Percentiles rank a stretch among this genome's conserved stretches.
These are phyloP conservation scores for Leccinum longicurvipes DNA, from an alignment of 768 basidiomycete species.

Conservation along the genomic window DNA sequence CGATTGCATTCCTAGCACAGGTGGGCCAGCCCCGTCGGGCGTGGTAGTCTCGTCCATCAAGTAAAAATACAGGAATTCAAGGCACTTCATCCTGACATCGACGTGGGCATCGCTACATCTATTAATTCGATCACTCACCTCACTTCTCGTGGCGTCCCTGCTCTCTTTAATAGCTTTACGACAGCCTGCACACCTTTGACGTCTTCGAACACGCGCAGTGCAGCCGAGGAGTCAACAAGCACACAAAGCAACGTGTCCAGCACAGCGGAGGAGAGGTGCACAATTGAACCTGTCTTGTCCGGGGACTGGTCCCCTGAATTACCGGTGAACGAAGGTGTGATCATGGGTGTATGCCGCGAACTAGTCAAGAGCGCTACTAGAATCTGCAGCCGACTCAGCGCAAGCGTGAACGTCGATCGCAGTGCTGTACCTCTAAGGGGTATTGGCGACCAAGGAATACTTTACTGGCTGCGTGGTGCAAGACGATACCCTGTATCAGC, in stretches of 20 bases:
- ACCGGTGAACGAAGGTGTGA: conserved; percentile 15
- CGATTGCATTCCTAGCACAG: conserved; percentile 25
- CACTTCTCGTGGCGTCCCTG: conserved; percentile 82
- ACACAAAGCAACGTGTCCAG: conserved; percentile 85
- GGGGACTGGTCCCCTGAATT: conserved; percentile 15
- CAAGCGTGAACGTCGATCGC: not conserved
- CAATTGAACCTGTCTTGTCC: conserved; percentile 16
- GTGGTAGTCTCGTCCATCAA: conserved; percentile 72
- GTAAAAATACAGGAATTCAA: conserved; percentile 95
- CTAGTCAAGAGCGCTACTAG: conserved; percentile 68
- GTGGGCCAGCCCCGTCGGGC: conserved; percentile 3
- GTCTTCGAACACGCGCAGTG: conserved; percentile 77
- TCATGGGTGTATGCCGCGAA: conserved; percentile 57
- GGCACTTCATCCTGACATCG: conserved; percentile 80
- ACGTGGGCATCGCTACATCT: not conserved
- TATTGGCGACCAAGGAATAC: conserved; percentile 63
- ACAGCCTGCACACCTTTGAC: conserved; percentile 74
- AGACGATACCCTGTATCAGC: conserved; percentile 71
- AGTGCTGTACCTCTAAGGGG: conserved; percentile 55
- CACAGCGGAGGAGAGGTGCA: conserved; percentile 64
- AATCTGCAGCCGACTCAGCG: conserved; percentile 44
- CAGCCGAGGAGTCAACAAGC: conserved; percentile 78
- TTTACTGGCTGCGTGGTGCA: conserved; percentile 71
- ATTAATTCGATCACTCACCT: conserved; percentile 63
- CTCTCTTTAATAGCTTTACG: conserved; percentile 85